phyloP scores from a whole-genome alignment of 1,284 basidiomycete species.

The Cryptococcus hybrid region DNA sequence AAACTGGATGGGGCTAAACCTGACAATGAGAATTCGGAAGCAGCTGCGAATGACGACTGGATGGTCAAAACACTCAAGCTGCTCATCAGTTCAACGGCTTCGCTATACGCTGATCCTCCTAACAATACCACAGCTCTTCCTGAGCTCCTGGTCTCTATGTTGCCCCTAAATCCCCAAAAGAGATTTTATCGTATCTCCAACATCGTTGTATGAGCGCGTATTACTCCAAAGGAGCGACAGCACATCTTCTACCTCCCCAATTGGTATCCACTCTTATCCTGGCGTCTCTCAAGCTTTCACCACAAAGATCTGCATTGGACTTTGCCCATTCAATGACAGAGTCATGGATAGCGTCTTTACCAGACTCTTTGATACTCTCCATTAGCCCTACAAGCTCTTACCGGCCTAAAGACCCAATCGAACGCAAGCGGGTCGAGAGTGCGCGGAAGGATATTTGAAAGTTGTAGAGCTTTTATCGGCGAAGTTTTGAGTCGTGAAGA shows the following conservation, averaged over 20 bases:
- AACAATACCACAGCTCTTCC: constrained; percentile 5
- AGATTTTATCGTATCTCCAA: constrained; percentile 24
- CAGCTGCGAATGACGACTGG: constrained; percentile 26
- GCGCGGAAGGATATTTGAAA: constrained; percentile 44
- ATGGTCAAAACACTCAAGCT: constrained; percentile 42
- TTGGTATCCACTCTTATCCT: constrained; percentile 40
- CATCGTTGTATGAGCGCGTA: constrained; percentile 14
- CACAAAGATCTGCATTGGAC: constrained; percentile 20
- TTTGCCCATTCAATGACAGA: constrained; percentile 37
- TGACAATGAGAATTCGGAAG: not conserved
- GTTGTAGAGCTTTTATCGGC: constrained; percentile 44
- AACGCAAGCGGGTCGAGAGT: constrained; percentile 28
- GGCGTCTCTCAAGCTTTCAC: constrained; percentile 39
- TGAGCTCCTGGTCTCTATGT: constrained; percentile 12
- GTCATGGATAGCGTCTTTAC: constrained; percentile 35
- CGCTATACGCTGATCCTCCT: constrained; percentile 41
- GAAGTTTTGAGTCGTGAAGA: constrained; percentile 43
- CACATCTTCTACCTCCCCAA: constrained; percentile 30
- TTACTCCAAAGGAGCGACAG: not conserved
- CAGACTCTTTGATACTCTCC: constrained; percentile 28
- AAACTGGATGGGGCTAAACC: not conserved
- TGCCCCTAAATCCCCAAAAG: constrained; percentile 31
- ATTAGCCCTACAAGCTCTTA: constrained; percentile 16
- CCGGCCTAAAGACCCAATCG: constrained; percentile 1
- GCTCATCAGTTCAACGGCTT: constrained; percentile 33